These are phyloP conservation scores for Plenodomus biglobosus DNA, from an alignment of 2,329 filamentous ascomycete species.

Conservation along the genomic window DNA sequence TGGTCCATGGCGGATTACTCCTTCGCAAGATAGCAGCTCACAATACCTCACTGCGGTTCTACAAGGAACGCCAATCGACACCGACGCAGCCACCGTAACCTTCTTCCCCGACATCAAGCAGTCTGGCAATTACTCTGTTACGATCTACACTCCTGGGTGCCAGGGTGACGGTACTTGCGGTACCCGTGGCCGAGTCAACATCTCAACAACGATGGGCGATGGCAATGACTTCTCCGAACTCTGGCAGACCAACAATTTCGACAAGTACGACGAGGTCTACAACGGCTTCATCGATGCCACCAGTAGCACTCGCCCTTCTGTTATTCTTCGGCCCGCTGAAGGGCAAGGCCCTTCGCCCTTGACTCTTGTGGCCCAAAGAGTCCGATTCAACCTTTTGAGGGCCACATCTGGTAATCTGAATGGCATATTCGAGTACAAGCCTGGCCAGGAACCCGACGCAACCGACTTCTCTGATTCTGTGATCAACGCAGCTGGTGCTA, in stretches of 20 bases:
- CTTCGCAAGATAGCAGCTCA: conserved; percentile 69
- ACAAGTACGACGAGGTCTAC: conserved; percentile 95
- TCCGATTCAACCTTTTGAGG: conserved; percentile 74
- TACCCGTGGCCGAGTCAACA: conserved; percentile 76
- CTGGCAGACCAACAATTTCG: conserved; percentile 90
- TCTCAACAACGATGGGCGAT: conserved; percentile 69
- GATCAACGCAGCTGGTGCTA: conserved; percentile 74
- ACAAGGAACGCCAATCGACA: conserved; percentile 55
- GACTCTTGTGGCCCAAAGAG: conserved; percentile 84
- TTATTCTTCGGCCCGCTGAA: conserved; percentile 72
- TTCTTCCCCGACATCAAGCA: conserved; percentile 84
- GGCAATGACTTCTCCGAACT: conserved; percentile 59
- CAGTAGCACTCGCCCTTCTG: conserved; percentile 74
- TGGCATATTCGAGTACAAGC: conserved; percentile 86
- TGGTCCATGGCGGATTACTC: conserved; percentile 72
- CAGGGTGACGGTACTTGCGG: conserved; percentile 74
- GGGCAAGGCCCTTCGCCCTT: conserved; percentile 60
- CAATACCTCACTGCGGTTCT: conserved; percentile 75
- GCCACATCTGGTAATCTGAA: conserved; percentile 80
- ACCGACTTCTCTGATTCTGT: conserved; percentile 69
- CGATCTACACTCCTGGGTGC: conserved; percentile 91
- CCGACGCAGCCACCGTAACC: conserved; percentile 67
- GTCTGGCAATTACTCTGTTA: conserved; percentile 88
- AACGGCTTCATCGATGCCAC: conserved; percentile 79
- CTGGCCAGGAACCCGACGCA: conserved; percentile 61